Evolutionary conservation across 305 asterid genomes (phyloP).

Genomic region (Plantago rigida): DNA sequence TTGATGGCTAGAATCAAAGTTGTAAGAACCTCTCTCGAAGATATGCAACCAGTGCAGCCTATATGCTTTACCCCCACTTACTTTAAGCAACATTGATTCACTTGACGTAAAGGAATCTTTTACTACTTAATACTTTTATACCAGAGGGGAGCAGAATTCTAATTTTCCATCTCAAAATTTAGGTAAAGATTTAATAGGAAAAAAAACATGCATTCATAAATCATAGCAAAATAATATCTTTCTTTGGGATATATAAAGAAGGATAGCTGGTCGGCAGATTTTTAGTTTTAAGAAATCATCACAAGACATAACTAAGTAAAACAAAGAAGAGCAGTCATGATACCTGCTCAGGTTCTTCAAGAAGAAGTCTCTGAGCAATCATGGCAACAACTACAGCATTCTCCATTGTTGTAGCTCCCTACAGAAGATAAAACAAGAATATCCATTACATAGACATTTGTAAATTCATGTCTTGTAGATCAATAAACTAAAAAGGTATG

Average conservation of each 20-base stretch:
- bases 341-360: slow-evolving; percentile 92
- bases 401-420: slow-evolving; percentile 82
- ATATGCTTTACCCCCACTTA: neutral
- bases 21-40: neutral
- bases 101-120: neutral
- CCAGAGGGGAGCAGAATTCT: slow-evolving; percentile 3
- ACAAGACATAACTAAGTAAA: slow-evolving; percentile 21
- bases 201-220: neutral
- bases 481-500: slow-evolving; percentile 14
- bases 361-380: slow-evolving; percentile 83
- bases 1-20: slow-evolving; percentile 6
- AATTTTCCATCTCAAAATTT: neutral
- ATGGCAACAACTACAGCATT: slow-evolving; percentile 62
- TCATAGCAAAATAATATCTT: neutral
- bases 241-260: slow-evolving; percentile 10
- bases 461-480: slow-evolving; percentile 8
- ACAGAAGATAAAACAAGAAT: slow-evolving; percentile 23
- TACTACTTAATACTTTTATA: neutral
- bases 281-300: slow-evolving; percentile 8
- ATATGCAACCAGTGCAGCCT: no score
- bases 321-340: slow-evolving; percentile 21
- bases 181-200: neutral
- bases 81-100: slow-evolving; percentile 10
- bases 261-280: neutral
- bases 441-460: neutral